These are phyloP conservation scores for Inosperma sp. DNA, from an alignment of 768 basidiomycete genomes.

Conservation along the genomic window DNA sequence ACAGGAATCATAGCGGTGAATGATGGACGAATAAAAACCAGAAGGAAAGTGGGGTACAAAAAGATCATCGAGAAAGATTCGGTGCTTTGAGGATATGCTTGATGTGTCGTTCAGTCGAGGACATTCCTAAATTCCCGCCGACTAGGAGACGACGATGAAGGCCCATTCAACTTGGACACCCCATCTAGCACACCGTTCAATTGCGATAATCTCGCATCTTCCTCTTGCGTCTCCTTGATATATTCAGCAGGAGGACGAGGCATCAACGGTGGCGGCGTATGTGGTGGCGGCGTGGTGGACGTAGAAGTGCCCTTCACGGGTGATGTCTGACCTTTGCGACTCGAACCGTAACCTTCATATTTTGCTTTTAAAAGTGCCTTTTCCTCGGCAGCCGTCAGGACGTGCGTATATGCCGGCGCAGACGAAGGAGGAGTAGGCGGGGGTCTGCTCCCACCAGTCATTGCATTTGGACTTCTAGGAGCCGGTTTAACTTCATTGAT, in stretches of 20 bases:
- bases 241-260: conserved; percentile 77
- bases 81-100: neutral
- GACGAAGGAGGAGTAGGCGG: conserved; percentile 33
- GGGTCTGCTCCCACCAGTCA: conserved; percentile 26
- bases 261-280: conserved; percentile 61
- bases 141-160: neutral
- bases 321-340: conserved; percentile 10
- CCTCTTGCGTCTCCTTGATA: conserved; percentile 76
- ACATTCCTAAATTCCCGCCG: no score
- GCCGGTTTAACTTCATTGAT: conserved; percentile 17
- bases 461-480: conserved; percentile 10
- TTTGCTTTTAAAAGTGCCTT: conserved; percentile 64
- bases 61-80: neutral
- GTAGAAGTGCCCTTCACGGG: conserved; percentile 18
- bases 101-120: no score
- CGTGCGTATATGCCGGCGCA: conserved; percentile 19
- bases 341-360: conserved; percentile 53
- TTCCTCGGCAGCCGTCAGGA: conserved; percentile 72
- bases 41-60: neutral
- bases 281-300: conserved; percentile 11
- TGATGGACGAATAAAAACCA: no score
- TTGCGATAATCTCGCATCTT: conserved; percentile 55
- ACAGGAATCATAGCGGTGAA: no score
- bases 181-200: conserved; percentile 20
- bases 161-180: neutral